A percentile compares a stretch with the other conserved stretches of the same genome.
Evolutionary conservation across 306 rosid genomes (phyloP).

Genomic region (Ziziphus jujuba): DNA sequence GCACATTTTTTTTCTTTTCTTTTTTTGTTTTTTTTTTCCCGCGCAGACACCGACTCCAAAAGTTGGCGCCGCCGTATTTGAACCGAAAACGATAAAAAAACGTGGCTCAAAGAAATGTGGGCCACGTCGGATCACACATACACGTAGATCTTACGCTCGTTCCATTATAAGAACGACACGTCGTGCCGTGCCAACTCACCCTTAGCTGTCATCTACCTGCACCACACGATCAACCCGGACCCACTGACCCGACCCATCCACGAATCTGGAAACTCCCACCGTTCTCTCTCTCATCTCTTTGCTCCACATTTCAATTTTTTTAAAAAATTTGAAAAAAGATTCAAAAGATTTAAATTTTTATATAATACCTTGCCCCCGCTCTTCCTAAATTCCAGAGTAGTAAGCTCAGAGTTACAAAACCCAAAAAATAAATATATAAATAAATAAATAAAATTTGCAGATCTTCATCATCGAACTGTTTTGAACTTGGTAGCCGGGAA

Average conservation of each 20-base stretch:
- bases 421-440: too few relatives aligned
- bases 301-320: conserved; percentile 21
- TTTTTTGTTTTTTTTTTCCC: conserved; percentile 39
- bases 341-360: neutral
- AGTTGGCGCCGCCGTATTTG: conserved; percentile 44
- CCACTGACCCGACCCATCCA: conserved; percentile 6
- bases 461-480: too few relatives aligned
- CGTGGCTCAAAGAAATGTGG: conserved; percentile 26
- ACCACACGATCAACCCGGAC: conserved; percentile 10
- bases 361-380: neutral
- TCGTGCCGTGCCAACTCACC: neutral
- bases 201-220: conserved; percentile 34
- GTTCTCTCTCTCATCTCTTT: neutral
- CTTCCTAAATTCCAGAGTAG: neutral
- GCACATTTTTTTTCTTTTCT: too few relatives aligned
- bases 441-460: too few relatives aligned
- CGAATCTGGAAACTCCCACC: neutral
- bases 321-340: conserved; percentile 5
- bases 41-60: conserved; percentile 45
- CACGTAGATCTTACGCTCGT: neutral
- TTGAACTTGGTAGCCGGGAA: conserved; percentile 1
- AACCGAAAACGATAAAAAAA: conserved; percentile 25
- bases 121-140: conserved; percentile 4
- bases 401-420: too few relatives aligned
- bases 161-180: conserved; percentile 17